These are phyloP conservation scores for Hypocrella siamensis DNA, from an alignment of 2,329 filamentous ascomycete genomes.

Conservation along the genomic window DNA sequence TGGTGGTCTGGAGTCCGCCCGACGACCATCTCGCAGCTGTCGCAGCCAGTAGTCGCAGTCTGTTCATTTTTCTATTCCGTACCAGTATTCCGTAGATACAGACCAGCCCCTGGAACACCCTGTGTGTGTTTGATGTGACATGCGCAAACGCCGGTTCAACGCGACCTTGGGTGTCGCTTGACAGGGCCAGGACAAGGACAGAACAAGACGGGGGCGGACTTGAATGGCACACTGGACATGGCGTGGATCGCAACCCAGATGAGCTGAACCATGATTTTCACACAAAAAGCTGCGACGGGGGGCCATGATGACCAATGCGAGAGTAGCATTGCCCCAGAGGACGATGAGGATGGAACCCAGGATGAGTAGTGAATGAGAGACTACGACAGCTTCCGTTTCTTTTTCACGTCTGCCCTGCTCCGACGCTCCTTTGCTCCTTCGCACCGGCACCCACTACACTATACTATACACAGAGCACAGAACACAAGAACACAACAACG, in stretches of 20 bases:
- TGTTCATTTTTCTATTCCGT: too few relatives aligned
- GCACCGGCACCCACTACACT: too few relatives aligned
- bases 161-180: constrained; percentile 23
- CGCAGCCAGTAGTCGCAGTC: too few relatives aligned
- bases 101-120: too few relatives aligned
- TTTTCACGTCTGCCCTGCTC: constrained; percentile 22
- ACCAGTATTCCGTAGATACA: too few relatives aligned
- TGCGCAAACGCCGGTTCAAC: too few relatives aligned
- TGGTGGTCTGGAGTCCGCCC: too few relatives aligned
- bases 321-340: constrained; percentile 34
- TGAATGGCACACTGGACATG: constrained; percentile 29
- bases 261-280: constrained; percentile 27
- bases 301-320: too few relatives aligned
- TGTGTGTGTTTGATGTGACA: too few relatives aligned
- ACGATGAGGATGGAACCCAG: constrained; percentile 35
- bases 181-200: constrained; percentile 28
- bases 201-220: constrained; percentile 8
- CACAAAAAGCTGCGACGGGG: constrained; percentile 28
- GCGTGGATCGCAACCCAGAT: constrained; percentile 36
- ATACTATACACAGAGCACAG: constrained; percentile 26
- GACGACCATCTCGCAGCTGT: too few relatives aligned
- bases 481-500: constrained; percentile 25
- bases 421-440: too few relatives aligned
- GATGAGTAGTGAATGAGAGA: too few relatives aligned
- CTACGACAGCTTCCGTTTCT: constrained; percentile 25